Evolutionary conservation across 495 filamentous ascomycete genomes (phyloP).

Genomic region (Aspergillus sclerotiicarbonarius): DNA sequence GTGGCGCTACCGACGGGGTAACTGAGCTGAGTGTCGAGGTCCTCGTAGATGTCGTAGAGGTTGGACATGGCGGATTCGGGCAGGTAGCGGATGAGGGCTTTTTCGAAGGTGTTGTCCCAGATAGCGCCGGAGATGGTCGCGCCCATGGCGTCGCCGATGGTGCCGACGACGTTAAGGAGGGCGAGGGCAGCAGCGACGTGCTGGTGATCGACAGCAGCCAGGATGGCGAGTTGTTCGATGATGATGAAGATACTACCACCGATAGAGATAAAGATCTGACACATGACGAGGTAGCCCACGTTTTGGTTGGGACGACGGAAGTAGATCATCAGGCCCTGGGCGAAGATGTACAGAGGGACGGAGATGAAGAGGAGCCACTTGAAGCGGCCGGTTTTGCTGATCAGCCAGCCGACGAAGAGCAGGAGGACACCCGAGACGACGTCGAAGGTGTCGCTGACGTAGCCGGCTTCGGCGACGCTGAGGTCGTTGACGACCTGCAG

Average conservation of each 20-base stretch:
- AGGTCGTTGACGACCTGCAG: constrained; percentile 68
- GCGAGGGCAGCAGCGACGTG: constrained; percentile 66
- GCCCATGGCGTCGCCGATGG: constrained; percentile 65
- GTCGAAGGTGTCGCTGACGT: constrained; percentile 51
- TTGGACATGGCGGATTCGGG: constrained; percentile 43
- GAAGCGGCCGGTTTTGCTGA: constrained; percentile 56
- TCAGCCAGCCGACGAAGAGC: constrained; percentile 48
- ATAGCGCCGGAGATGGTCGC: constrained; percentile 60
- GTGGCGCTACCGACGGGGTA: constrained; percentile 50
- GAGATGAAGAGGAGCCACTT: constrained; percentile 51
- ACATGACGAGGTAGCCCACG: constrained; percentile 68
- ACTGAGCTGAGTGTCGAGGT: constrained; percentile 48
- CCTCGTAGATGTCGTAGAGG: constrained; percentile 49
- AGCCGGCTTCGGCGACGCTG: constrained; percentile 50
- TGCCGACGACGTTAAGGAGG: constrained; percentile 57
- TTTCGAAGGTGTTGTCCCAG: constrained; percentile 61
- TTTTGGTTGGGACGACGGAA: constrained; percentile 59
- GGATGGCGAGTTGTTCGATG: constrained; percentile 62
- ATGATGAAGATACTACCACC: constrained; percentile 58
- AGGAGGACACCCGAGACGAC: constrained; percentile 44
- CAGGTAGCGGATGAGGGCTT: constrained; percentile 50
- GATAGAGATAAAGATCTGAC: constrained; percentile 69
- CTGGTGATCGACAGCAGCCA: constrained; percentile 63
- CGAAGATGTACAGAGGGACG: constrained; percentile 58
- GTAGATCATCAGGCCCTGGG: constrained; percentile 56